These are phyloP conservation scores for Lyophyllum semitale DNA, from an alignment of 768 basidiomycete species.

Conservation along the genomic window DNA sequence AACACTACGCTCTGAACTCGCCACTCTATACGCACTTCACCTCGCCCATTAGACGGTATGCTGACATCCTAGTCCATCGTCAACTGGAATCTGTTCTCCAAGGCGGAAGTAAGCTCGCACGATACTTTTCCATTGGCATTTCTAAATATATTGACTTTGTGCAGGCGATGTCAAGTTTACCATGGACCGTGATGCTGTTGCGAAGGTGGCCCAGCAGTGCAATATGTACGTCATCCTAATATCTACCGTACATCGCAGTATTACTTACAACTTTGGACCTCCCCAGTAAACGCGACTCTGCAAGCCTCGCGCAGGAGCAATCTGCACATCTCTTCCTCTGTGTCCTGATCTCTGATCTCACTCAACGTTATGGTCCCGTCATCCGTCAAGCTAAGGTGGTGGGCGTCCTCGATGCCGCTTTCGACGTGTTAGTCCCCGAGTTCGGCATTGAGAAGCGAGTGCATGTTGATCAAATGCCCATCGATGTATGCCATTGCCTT, in stretches of 20 bases:
- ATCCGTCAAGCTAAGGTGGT: constrained; percentile 94
- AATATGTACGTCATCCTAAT: constrained; percentile 72
- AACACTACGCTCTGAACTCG: constrained; percentile 86
- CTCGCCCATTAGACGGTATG: constrained; percentile 90
- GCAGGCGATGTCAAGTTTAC: constrained; percentile 84
- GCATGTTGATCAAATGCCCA: constrained; percentile 98
- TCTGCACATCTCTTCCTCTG: constrained; percentile 95
- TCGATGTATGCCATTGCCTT: constrained; percentile 64
- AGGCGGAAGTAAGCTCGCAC: constrained; percentile 55
- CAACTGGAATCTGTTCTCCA: constrained; percentile 90
- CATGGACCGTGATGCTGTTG: constrained; percentile 97
- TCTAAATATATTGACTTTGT: constrained; percentile 7
- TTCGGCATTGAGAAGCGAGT: constrained; percentile 99
- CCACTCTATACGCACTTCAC: constrained; percentile 96
- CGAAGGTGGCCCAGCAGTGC: constrained; percentile 97
- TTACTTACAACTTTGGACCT: constrained; percentile 1
- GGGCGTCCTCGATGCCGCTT: constrained; percentile 95
- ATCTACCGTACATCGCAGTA: not conserved
- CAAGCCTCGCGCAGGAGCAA: constrained; percentile 92
- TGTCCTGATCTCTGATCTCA: constrained; percentile 91
- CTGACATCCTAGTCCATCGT: constrained; percentile 94
- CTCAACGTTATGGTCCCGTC: constrained; percentile 93
- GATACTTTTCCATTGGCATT: constrained; percentile 16
- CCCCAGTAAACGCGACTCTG: constrained; percentile 85
- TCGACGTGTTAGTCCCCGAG: constrained; percentile 94